A percentile compares a stretch with the other conserved stretches of the same genome.
phyloP scores from a whole-genome alignment of 176 grass and related monocot genomes.

The sorghum (Sorghum bicolor) region Sorghum_bicolor_NCBIv3 NC_012872.2:65680001-65680500 shows the following conservation, averaged over 20 bases:
- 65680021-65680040: neutral
- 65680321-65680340: constrained; percentile 29
- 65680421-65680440: too few species aligned
- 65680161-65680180: neutral
- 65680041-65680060: constrained; percentile 22
- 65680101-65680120: neutral
- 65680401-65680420: too few species aligned
- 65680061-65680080: constrained; percentile 25
- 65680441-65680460: too few species aligned
- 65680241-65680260: neutral
- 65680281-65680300: constrained; percentile 7
- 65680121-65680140: neutral
- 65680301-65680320: constrained; percentile 29
- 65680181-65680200: neutral
- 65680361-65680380: neutral
- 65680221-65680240: neutral
- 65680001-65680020: neutral
- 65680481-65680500: too few species aligned
- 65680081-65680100: neutral
- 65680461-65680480: too few species aligned
- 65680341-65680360: neutral
- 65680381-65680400: neutral
- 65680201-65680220: neutral
- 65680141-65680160: neutral
- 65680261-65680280: constrained; percentile 22